A percentile compares a stretch with the other conserved stretches of the same genome.
Conservation (phyloP, 2,329 filamentous ascomycete genomes). For the Scolecobasidium constrictum region DNA sequence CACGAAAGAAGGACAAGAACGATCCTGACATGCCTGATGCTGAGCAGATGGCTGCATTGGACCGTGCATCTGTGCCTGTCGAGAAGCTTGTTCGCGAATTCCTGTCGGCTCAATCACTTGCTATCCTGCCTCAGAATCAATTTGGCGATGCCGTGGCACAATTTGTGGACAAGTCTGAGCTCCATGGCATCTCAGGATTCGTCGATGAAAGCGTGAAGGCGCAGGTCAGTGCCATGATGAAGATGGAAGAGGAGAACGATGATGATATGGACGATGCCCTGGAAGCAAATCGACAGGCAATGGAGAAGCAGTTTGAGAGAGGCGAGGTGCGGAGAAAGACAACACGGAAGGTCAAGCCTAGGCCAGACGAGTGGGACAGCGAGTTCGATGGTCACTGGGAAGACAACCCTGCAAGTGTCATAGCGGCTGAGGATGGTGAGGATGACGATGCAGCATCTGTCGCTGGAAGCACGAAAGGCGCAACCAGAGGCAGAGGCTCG, state of each 20-base stretch:
- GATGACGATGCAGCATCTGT: constrained; percentile 25
- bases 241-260: constrained; percentile 52
- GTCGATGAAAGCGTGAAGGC: constrained; percentile 31
- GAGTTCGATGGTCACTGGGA: constrained; percentile 82
- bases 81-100: constrained; percentile 84
- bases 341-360: constrained; percentile 51
- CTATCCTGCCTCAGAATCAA: constrained; percentile 82
- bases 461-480: constrained; percentile 16
- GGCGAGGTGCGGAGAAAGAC: constrained; percentile 42
- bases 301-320: constrained; percentile 60
- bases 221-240: constrained; percentile 18
- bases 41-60: constrained; percentile 48
- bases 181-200: constrained; percentile 62
- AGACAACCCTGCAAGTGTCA: constrained; percentile 57
- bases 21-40: constrained; percentile 52
- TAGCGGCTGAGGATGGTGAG: constrained; percentile 26
- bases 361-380: constrained; percentile 76
- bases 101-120: constrained; percentile 75
- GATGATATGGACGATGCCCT: constrained; percentile 64
- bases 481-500: constrained; percentile 35
- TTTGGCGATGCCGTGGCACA: constrained; percentile 89
- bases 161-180: constrained; percentile 93
- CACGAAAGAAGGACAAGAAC: constrained; percentile 36
- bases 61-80: constrained; percentile 70
- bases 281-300: constrained; percentile 56